Conservation (phyloP, 2,329 filamentous ascomycete species). For the Fonsecaea pedrosoi region DNA sequence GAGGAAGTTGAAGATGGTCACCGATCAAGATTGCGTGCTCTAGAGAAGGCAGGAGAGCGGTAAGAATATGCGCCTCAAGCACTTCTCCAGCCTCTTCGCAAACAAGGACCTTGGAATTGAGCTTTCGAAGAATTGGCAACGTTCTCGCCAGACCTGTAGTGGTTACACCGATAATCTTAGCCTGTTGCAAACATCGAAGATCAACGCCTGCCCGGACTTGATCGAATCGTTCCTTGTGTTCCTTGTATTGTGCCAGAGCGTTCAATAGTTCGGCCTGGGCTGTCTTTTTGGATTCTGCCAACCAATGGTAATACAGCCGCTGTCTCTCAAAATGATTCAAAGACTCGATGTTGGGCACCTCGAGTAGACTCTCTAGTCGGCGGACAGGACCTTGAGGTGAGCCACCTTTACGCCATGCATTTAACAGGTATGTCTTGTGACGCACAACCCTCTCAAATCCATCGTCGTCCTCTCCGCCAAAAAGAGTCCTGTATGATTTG, state of each 20-base stretch:
- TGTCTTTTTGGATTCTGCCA: slow-evolving; percentile 1
- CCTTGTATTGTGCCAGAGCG: not conserved
- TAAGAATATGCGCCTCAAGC: slow-evolving; percentile 51
- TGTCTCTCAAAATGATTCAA: slow-evolving; percentile 4
- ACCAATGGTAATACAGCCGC: slow-evolving; percentile 8
- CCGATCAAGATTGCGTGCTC: slow-evolving; percentile 55
- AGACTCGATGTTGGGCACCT: not conserved
- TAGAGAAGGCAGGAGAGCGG: slow-evolving; percentile 49
- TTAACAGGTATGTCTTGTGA: slow-evolving; percentile 3
- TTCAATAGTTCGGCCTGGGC: not conserved
- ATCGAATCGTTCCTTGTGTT: not conserved
- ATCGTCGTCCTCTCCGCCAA: slow-evolving; percentile 28
- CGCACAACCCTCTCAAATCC: slow-evolving; percentile 34
- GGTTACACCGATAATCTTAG: slow-evolving; percentile 61
- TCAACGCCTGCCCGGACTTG: slow-evolving; percentile 11
- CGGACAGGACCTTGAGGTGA: not conserved
- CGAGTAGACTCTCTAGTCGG: not conserved
- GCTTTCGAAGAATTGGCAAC: slow-evolving; percentile 53
- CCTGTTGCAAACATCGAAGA: slow-evolving; percentile 44
- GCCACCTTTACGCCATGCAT: slow-evolving; percentile 7
- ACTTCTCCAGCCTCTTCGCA: slow-evolving; percentile 56
- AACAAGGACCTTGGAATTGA: slow-evolving; percentile 51
- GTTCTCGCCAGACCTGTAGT: slow-evolving; percentile 59
- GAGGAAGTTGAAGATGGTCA: slow-evolving; percentile 53
- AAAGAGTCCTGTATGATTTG: slow-evolving; percentile 29